Conservation (phyloP, 192 early-diverging fungal genomes). For the Coemansia sp. region DNA sequence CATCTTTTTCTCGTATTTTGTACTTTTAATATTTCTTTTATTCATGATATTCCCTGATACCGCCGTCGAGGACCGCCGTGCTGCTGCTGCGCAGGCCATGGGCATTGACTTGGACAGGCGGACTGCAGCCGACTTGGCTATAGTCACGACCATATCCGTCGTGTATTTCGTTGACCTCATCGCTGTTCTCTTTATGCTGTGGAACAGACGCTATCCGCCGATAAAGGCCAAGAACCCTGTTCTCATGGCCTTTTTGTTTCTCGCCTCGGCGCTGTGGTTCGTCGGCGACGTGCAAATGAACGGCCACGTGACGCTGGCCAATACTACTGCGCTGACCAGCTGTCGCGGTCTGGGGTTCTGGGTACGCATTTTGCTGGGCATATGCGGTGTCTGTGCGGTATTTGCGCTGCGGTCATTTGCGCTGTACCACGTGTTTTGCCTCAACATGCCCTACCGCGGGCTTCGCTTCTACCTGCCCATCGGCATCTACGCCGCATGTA, state of each 20-base stretch:
- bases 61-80: slow-evolving; percentile 23
- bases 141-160: slow-evolving; percentile 10
- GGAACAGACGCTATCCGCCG: slow-evolving; percentile 53
- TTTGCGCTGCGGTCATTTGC: slow-evolving; percentile 17
- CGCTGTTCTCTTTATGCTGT: slow-evolving; percentile 30
- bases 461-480: neutral
- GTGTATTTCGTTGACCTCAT: slow-evolving; percentile 33
- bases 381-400: slow-evolving; percentile 26
- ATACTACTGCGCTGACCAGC: slow-evolving; percentile 6
- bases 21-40: neutral
- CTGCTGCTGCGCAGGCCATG: slow-evolving; percentile 1
- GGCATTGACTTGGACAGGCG: slow-evolving; percentile 22
- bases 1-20: neutral
- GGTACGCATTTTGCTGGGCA: slow-evolving; percentile 41
- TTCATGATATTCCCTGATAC: slow-evolving; percentile 22
- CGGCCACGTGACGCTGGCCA: slow-evolving; percentile 36
- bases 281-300: slow-evolving; percentile 55
- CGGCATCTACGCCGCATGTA: slow-evolving; percentile 7
- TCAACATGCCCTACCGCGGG: neutral
- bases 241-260: slow-evolving; percentile 38
- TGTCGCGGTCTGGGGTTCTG: slow-evolving; percentile 50
- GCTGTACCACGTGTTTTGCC: neutral
- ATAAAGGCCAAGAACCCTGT: slow-evolving; percentile 55
- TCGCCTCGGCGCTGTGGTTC: slow-evolving; percentile 45
- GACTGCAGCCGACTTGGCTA: slow-evolving; percentile 13